Conservation (phyloP, 495 filamentous ascomycete species). For the Neurospora sp. region DNA sequence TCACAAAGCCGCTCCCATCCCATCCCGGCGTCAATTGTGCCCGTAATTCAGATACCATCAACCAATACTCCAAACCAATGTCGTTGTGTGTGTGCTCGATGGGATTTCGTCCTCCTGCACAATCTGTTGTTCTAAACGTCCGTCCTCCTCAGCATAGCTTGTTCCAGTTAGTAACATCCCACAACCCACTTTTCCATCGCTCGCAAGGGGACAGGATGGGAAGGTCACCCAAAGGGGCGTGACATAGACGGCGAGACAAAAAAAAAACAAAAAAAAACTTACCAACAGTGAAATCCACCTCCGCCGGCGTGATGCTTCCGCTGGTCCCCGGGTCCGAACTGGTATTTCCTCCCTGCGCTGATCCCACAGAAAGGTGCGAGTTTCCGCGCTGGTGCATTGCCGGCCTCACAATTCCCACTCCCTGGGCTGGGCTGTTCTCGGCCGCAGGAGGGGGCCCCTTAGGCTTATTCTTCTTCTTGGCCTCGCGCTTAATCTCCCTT, state of each 20-base stretch:
- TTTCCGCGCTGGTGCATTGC: neutral
- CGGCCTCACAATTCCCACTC: neutral
- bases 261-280: neutral
- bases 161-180: neutral
- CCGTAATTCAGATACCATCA: neutral
- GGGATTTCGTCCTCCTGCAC: neutral
- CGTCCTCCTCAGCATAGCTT: neutral
- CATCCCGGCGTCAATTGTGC: neutral
- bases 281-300: neutral
- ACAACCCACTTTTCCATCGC: neutral
- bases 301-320: neutral
- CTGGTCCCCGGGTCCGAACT: neutral
- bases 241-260: neutral
- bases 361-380: neutral
- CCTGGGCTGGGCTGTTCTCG: neutral
- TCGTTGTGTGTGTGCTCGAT: neutral
- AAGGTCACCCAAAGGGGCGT: neutral
- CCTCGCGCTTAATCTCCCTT: neutral
- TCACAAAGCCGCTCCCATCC: neutral
- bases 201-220: neutral
- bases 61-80: neutral
- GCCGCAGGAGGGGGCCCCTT: neutral
- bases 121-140: neutral
- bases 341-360: neutral
- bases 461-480: neutral